These are phyloP conservation scores for Leccinum barrowsii DNA, from an alignment of 768 basidiomycete genomes.

Conservation along the genomic window DNA sequence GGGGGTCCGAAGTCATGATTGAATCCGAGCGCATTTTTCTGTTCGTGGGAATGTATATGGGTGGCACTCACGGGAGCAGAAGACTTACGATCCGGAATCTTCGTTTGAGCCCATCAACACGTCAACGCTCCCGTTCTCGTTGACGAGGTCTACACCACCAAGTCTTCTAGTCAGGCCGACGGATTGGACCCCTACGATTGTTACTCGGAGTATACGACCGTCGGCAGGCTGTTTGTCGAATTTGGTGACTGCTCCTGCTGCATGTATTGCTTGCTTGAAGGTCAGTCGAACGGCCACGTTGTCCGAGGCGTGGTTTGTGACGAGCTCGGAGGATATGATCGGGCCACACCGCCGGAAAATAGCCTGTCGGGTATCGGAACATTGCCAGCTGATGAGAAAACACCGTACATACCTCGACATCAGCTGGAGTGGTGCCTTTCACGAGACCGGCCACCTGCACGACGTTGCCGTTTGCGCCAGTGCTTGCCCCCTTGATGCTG, in stretches of 20 bases:
- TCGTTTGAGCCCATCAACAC: conserved; percentile 53
- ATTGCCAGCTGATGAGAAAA: not conserved
- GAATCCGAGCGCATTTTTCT: conserved; percentile 89
- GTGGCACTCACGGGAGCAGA: not conserved
- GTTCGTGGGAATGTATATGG: not conserved
- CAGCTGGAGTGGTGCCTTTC: conserved; percentile 73
- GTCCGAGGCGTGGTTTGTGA: conserved; percentile 14
- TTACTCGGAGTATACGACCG: conserved; percentile 67
- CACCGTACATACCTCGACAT: conserved; percentile 48
- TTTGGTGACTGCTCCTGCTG: conserved; percentile 63
- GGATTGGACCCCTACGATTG: conserved; percentile 55
- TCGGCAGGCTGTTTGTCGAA: conserved; percentile 83
- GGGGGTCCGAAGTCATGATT: conserved; percentile 54
- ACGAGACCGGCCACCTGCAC: conserved; percentile 75
- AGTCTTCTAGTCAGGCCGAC: conserved; percentile 56
- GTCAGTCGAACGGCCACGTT: conserved; percentile 66
- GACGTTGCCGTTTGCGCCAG: conserved; percentile 52
- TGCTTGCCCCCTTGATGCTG: conserved; percentile 68
- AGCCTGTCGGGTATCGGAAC: conserved; percentile 35
- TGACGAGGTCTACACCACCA: conserved; percentile 49
- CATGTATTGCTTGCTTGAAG: conserved; percentile 61
- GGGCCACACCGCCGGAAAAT: conserved; percentile 81
- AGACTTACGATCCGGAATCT: conserved; percentile 51
- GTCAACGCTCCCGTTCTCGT: conserved; percentile 38
- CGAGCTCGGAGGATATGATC: conserved; percentile 43